Conservation (phyloP, 2,329 filamentous ascomycete species). For the Colletotrichum sojae region DNA sequence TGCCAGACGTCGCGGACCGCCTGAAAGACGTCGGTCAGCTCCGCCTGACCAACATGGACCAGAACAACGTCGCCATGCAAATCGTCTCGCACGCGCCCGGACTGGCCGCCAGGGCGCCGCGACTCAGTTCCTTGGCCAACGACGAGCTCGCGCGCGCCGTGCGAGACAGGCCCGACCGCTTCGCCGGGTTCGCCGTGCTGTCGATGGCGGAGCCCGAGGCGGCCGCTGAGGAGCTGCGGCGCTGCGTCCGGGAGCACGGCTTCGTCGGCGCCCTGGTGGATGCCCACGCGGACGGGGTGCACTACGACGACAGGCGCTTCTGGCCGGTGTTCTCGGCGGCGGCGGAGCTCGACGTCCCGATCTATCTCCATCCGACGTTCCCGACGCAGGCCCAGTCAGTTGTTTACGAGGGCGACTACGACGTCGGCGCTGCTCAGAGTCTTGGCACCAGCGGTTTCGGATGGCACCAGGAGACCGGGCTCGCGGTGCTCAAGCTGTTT, state of each 20-base stretch:
- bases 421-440: constrained; percentile 45
- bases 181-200: constrained; percentile 25
- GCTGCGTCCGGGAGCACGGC: constrained; percentile 69
- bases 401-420: constrained; percentile 48
- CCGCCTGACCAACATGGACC: constrained; percentile 45
- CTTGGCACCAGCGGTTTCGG: constrained; percentile 61
- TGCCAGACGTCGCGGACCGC: constrained; percentile 43
- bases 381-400: constrained; percentile 48
- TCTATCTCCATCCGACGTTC: constrained; percentile 72
- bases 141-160: constrained; percentile 41
- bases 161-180: neutral
- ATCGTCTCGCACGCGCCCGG: constrained; percentile 39
- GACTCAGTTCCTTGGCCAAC: constrained; percentile 48
- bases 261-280: constrained; percentile 75
- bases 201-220: constrained; percentile 66
- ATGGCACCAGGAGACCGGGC: constrained; percentile 65
- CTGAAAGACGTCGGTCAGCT: constrained; percentile 43
- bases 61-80: constrained; percentile 45
- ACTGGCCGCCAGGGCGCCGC: constrained; percentile 20
- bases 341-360: constrained; percentile 72
- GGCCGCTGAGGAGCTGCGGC: constrained; percentile 64
- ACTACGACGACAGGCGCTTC: constrained; percentile 74
- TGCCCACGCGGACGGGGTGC: constrained; percentile 69
- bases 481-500: constrained; percentile 44
- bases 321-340: constrained; percentile 72